phyloP scores from a whole-genome alignment of 805 yeast species.

The Aciculoconidium aculeatum region DNA sequence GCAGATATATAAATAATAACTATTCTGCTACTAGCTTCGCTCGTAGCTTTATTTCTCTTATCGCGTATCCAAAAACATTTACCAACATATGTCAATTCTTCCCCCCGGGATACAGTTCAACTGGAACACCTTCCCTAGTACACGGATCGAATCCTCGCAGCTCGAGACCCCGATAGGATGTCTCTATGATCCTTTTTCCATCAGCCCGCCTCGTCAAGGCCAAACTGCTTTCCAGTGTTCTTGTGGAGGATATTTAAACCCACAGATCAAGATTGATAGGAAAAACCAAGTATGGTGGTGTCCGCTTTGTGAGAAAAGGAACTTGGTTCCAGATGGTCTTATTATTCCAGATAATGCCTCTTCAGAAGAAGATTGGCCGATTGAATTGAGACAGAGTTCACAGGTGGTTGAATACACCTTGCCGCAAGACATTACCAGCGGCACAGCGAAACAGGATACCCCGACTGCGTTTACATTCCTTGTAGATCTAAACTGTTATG shows the following conservation, averaged over 20 bases:
- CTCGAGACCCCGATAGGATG: slow-evolving; percentile 34
- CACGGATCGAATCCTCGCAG: slow-evolving; percentile 29
- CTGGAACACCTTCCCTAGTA: slow-evolving; percentile 53
- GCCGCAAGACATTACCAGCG: slow-evolving; percentile 21
- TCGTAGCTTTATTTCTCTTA: slow-evolving; percentile 1
- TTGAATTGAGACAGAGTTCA: slow-evolving; percentile 20
- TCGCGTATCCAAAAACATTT: too few species aligned
- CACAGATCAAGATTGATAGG: slow-evolving; percentile 24
- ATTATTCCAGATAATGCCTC: slow-evolving; percentile 10
- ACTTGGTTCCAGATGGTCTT: slow-evolving; percentile 16
- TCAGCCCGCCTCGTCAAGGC: too few species aligned
- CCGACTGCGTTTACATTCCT: slow-evolving; percentile 18
- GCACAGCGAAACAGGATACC: too few species aligned
- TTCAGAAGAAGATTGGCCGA: slow-evolving; percentile 18
- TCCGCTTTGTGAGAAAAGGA: slow-evolving; percentile 26
- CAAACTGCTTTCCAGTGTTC: slow-evolving; percentile 18
- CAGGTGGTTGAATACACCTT: slow-evolving; percentile 27
- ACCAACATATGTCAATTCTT: slow-evolving; percentile 1
- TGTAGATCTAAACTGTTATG: slow-evolving; percentile 27
- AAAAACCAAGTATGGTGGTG: slow-evolving; percentile 34
- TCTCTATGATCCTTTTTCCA: slow-evolving; percentile 27
- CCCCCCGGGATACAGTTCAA: slow-evolving; percentile 48
- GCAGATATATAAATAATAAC: too few species aligned
- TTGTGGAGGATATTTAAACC: slow-evolving; percentile 26
- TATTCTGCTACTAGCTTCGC: too few species aligned